These are phyloP conservation scores for Pyrenochaeta sp. DNA, from an alignment of 2,329 filamentous ascomycete species.

Conservation along the genomic window DNA sequence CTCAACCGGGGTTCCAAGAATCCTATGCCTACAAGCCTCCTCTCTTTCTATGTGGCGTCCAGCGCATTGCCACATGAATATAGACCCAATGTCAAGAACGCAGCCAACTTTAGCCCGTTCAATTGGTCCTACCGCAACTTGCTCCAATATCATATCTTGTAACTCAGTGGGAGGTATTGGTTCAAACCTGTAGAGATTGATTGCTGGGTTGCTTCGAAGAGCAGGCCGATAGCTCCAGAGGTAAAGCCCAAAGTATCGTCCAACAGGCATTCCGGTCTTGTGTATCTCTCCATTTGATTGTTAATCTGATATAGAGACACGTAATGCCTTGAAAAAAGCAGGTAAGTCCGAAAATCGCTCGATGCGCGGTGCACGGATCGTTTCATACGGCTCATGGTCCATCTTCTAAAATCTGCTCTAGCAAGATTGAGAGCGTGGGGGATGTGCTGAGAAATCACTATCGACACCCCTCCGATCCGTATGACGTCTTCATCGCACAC, in stretches of 20 bases:
- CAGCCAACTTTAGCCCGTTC: constrained; percentile 29
- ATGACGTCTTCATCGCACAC: constrained; percentile 11
- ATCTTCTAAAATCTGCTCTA: constrained; percentile 16
- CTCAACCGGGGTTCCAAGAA: constrained; percentile 20
- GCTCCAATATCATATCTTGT: constrained; percentile 29
- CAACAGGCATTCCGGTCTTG: constrained; percentile 21
- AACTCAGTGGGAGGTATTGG: constrained; percentile 26
- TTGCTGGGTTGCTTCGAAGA: constrained; percentile 21
- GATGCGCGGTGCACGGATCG: no score
- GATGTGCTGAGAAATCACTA: constrained; percentile 17
- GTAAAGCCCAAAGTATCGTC: constrained; percentile 23
- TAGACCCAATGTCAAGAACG: constrained; percentile 21
- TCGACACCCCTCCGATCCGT: constrained; percentile 15
- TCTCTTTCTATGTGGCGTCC: constrained; percentile 23
- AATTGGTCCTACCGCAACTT: constrained; percentile 25
- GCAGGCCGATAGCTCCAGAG: constrained; percentile 18
- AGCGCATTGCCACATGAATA: constrained; percentile 25
- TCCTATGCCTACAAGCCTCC: constrained; percentile 16
- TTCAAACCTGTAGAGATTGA: constrained; percentile 12
- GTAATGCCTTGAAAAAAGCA: constrained; percentile 28
- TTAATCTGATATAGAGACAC: constrained; percentile 20
- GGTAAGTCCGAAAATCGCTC: no score
- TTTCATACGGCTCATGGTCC: no score
- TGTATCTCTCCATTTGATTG: constrained; percentile 12
- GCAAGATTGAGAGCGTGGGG: constrained; percentile 21